Evolutionary conservation across 495 filamentous ascomycete genomes (phyloP), one percentile per base, ranked within the genome.

Genomic region (Lineolata rhizophorae): DNA sequence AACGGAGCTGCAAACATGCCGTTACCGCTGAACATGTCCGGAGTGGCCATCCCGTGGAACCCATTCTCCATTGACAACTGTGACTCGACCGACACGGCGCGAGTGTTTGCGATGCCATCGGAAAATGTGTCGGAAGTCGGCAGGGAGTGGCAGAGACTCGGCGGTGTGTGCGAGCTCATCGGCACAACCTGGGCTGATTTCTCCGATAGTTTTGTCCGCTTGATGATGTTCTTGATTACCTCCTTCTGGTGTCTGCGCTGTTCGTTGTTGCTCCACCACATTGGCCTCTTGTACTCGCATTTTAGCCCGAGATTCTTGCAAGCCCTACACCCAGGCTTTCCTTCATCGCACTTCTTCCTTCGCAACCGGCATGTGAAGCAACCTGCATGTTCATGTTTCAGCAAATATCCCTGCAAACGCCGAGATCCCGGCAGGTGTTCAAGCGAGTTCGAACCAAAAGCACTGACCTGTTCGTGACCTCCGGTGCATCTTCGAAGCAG

Each of bases 341-440:
- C 75, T 55, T 97, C 87, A 49, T 97, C 85, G 57, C 87, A 95
- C 68, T 97, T 97, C 67, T 97, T 94, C 44, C 87, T 56, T 48
- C 87, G 71, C 39, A 97, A 55, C 45, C 87, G 75, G 61, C 87
- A 97, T 34, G 85, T 95, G 54, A 85, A 97, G 66, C 87, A 97
- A 30, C 87, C 87, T 95, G 52, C 19, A 36, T 30, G 39, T 24
- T 18, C 27, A 25, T 17, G 49, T 51, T 38, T n/a, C n/a, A n/a
- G n/a, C n/a, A 51, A 44, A 35, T 27, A 37, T 31, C 37, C 14
- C 32, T 31, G 32, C 45, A 41, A 45, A 40, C 42, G 39, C 21
- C n/a, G 34, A 32, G 31, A 45, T 37, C 42, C 42, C 39, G 41
- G 42, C 42, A 38, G 16, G 27, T n/a, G n/a, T n/a, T n/a, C n/a